These are phyloP conservation scores for Calycina herbarum DNA, from an alignment of 2,329 filamentous ascomycete species.

Conservation along the genomic window DNA sequence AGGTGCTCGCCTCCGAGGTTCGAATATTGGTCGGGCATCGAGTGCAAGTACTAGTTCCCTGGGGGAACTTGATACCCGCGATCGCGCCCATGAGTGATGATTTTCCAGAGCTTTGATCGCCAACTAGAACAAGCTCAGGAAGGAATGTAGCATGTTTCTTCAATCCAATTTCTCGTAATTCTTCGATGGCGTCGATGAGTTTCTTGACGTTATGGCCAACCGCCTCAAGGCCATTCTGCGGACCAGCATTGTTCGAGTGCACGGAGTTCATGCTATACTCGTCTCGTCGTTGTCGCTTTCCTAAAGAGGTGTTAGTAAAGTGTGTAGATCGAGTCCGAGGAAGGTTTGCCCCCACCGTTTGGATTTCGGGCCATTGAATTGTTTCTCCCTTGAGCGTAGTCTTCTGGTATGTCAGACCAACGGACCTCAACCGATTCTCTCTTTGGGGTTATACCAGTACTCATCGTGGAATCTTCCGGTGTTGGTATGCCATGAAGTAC, in stretches of 20 bases:
- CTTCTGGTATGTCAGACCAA: conserved; percentile 19
- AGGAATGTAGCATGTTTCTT: conserved; percentile 66
- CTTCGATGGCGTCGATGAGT: conserved; percentile 64
- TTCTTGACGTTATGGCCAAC: conserved; percentile 64
- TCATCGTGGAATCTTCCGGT: conserved; percentile 20
- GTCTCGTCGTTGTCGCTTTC: background rate
- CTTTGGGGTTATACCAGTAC: conserved; percentile 18
- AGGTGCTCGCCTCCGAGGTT: no score
- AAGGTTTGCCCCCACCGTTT: no score
- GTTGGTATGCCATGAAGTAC: conserved; percentile 17
- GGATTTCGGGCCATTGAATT: no score
- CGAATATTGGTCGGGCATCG: no score
- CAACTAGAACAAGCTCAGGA: conserved; percentile 79
- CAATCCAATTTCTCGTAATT: conserved; percentile 71
- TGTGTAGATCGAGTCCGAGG: background rate
- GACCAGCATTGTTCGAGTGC: background rate
- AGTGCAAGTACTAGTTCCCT: no score
- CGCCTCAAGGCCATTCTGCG: conserved; percentile 42
- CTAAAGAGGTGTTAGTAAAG: background rate
- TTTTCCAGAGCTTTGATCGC: conserved; percentile 84
- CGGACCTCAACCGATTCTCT: conserved; percentile 15
- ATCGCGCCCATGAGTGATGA: conserved; percentile 65
- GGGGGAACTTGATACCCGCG: conserved; percentile 43
- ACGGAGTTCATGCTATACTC: background rate
- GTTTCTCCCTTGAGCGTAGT: background rate